Evolutionary conservation across 352 stramenopile genomes (phyloP).

Genomic region (Globisporangium splendens): DNA sequence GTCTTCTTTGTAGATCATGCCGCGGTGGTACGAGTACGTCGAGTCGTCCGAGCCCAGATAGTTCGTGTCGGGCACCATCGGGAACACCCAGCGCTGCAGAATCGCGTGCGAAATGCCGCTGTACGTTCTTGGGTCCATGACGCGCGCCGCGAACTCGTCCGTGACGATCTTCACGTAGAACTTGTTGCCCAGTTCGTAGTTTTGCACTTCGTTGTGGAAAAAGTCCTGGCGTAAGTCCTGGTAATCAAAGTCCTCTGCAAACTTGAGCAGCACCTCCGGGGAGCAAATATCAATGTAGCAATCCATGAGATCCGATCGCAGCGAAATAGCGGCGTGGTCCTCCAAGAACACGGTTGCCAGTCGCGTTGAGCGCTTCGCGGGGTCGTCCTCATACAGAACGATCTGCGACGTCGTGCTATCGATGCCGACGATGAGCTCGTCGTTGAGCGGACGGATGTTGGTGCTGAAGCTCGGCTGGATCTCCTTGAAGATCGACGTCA

Average conservation of each 20-base stretch:
- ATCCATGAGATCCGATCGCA: slow-evolving; percentile 95
- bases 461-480: slow-evolving; percentile 62
- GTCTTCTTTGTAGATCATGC: slow-evolving; percentile 83
- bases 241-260: slow-evolving; percentile 99
- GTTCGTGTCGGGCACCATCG: slow-evolving; percentile 93
- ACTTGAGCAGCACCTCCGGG: slow-evolving; percentile 96
- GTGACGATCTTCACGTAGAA: slow-evolving; percentile 94
- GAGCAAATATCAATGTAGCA: slow-evolving; percentile 98
- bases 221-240: slow-evolving; percentile 94
- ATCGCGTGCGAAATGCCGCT: slow-evolving; percentile 91
- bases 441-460: slow-evolving; percentile 60
- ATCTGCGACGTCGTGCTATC: slow-evolving; percentile 78
- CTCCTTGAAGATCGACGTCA: slow-evolving; percentile 95
- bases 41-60: slow-evolving; percentile 53
- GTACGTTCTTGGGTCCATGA: slow-evolving; percentile 94
- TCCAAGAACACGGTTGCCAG: slow-evolving; percentile 76
- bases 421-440: slow-evolving; percentile 81
- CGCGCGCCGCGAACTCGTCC: slow-evolving; percentile 91
- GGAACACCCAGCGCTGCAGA: slow-evolving; percentile 94
- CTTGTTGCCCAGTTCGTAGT: slow-evolving; percentile 97
- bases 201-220: slow-evolving; percentile 95
- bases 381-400: slow-evolving; percentile 78
- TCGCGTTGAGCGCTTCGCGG: slow-evolving; percentile 38
- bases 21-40: slow-evolving; percentile 73
- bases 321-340: slow-evolving; percentile 82